Evolutionary conservation across 2,329 filamentous ascomycete species (phyloP), one percentile per base, ranked within the genome.

Genomic region (Aureobasidium pullulans): DNA sequence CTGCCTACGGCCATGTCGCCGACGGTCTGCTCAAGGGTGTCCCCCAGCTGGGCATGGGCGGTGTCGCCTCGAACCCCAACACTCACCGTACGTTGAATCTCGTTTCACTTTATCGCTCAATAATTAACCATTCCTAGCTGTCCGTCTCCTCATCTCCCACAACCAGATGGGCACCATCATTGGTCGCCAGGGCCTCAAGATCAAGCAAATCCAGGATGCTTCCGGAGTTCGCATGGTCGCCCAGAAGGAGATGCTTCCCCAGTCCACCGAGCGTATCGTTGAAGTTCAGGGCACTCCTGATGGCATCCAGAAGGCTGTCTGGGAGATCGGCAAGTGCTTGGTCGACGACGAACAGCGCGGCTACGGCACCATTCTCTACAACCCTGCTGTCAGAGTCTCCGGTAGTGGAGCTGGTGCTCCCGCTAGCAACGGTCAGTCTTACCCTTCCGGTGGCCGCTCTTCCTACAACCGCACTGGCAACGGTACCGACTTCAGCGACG

Each of bases 91-190:
- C 76, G 90, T 82, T 59, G 16, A 31, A 57, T 57, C 29, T 8
- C 28, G 23, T 15, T n/a, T 13, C 23, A 52, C 40, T 57, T 47
- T 56, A 57, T 57, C 10, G 16, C 67, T 65, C 67, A 50, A 42
- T 50, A 57, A 63, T 63, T 68, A 50, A 66, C 61, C 32, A 6
- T 11, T 16, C 23, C 23, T 66, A 99, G 94, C 94, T 62, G 89
- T 99, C 74, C 96, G 96, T 72, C 86, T 99, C 34, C 87, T 99
- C 72, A 97, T 99, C 75, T 99, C 94, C 36, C 93, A 99, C 80
- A 97, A 97, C 75, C 94, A 99, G 77, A 99, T 99, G 94, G 94
- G 94, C 63, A 99, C 94, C 69, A 96, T 99, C 77, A 99, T 99
- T 71, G 94, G 94, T 69, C 86, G 91, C 65, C 89, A 95, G 74